Evolutionary conservation across 768 basidiomycete genomes (phyloP), one percentile per base, ranked within the genome.

Genomic region (Pilatotrama ljubarskyi): DNA sequence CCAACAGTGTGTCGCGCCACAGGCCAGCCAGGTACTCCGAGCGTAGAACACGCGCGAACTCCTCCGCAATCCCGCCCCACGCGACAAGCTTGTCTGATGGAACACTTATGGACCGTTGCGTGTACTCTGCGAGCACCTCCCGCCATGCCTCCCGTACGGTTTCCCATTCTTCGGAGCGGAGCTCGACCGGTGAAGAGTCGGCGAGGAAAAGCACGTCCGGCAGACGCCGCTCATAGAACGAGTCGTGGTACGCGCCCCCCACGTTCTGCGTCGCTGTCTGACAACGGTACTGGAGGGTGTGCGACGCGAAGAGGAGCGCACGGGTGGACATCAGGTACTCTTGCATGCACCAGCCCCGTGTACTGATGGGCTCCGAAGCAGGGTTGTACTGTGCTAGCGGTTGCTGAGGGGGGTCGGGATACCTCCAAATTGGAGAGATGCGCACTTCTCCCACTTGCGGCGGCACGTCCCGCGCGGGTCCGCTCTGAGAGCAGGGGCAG

Each of bases 341-440:
- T 20, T 53, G 51, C 51, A 53, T 29, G 25, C 51, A 53, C 51
- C 51, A 53, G 9, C 32, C 32, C 17, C 49, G 49, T 20, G 32
- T 32, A 32, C 35, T 50, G 26, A 50, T 35, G 2, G 49, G 49
- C 49, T 50, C 49, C 5, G 22, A 9, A 24, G 24, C 10, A 11
- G 47, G 24, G 17, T 48, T 26, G 47, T 48, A 48, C 24, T 25
- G 29, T 3, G 26, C 5, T 10, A 32, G 35, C 17, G 32, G n/a
- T 15, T 29, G 15, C 3, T 10, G 7, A 9, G 40, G 25, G 15
- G 40, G 24, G 37, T 42, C 40, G 13, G 26, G 15, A 7, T 11
- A 20, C 18, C 20, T 51, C 50, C 22, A 24, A 2, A 24, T 24
- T 11, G 50, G 36, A 2, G 11, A 40, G 32, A 49, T 35, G 13